A percentile compares a stretch with the other conserved stretches of the same genome.
Conservation (phyloP, 805 yeast genomes). For the Saccharomyces kudriavzevii region DNA sequence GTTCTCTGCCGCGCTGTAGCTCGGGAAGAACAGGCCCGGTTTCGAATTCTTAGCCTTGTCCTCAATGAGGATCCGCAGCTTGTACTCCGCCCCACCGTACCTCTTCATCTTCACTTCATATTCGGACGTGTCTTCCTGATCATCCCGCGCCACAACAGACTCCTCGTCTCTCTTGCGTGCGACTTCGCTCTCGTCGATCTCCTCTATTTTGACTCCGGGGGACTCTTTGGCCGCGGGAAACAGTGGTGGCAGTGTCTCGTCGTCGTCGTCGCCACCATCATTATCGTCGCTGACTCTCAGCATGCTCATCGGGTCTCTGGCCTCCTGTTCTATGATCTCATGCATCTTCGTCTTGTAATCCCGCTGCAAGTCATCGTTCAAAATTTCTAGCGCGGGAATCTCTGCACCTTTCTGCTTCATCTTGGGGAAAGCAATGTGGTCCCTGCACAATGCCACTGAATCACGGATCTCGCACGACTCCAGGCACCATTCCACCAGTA, state of each 20-base stretch:
- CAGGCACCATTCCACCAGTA: slow-evolving; percentile 74
- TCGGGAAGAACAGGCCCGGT: neutral
- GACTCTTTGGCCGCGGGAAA: slow-evolving; percentile 13
- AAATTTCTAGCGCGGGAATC: slow-evolving; percentile 38
- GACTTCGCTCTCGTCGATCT: slow-evolving; percentile 37
- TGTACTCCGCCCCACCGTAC: neutral
- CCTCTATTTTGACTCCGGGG: neutral
- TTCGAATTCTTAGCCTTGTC: neutral
- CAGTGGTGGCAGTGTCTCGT: slow-evolving; percentile 21
- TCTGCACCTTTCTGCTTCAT: slow-evolving; percentile 58
- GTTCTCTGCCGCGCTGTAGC: neutral
- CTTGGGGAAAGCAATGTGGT: slow-evolving; percentile 55
- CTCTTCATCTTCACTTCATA: neutral
- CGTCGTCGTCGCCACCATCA: slow-evolving; percentile 16
- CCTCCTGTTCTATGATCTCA: slow-evolving; percentile 24
- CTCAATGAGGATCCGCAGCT: neutral
- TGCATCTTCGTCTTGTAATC: slow-evolving; percentile 32
- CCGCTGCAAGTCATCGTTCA: slow-evolving; percentile 37
- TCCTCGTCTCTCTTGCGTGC: slow-evolving; percentile 3
- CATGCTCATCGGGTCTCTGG: slow-evolving; percentile 36
- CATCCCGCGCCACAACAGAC: neutral
- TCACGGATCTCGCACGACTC: slow-evolving; percentile 62
- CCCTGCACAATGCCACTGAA: slow-evolving; percentile 50
- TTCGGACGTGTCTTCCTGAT: neutral
- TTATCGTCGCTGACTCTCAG: slow-evolving; percentile 30